Conservation (phyloP, 208 protist genomes). For the Angomonas deanei region DNA sequence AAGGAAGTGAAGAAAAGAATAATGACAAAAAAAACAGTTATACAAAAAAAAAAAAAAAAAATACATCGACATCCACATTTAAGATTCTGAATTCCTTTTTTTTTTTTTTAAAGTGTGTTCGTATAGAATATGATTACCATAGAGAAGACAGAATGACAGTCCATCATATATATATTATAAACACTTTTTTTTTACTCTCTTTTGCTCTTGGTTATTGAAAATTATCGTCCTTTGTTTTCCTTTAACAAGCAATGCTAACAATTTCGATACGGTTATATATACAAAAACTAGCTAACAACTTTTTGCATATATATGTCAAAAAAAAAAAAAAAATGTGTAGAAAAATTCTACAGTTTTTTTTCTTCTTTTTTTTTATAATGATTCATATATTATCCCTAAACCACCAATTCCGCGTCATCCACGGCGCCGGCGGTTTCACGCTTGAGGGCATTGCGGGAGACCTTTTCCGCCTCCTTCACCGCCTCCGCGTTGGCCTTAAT, state of each 20-base stretch:
- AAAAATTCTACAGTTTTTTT: background rate
- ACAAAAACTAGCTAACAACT: background rate
- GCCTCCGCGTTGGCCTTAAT: conserved; percentile 27
- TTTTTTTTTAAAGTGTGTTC: background rate
- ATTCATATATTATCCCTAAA: conserved; percentile 16
- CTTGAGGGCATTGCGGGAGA: background rate
- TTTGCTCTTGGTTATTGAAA: background rate
- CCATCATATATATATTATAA: too few species aligned
- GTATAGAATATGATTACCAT: background rate
- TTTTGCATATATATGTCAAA: conserved; percentile 1
- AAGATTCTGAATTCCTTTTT: background rate
- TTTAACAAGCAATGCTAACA: too few species aligned
- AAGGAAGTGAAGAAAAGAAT: conserved; percentile 6
- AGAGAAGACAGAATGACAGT: background rate
- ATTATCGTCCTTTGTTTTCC: too few species aligned
- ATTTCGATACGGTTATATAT: background rate
- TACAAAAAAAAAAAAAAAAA: too few species aligned
- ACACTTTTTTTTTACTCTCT: background rate
- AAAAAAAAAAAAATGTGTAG: conserved; percentile 4
- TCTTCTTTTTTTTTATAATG: background rate
- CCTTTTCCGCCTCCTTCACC: conserved; percentile 8
- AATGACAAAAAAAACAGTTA: background rate
- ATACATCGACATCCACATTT: too few species aligned
- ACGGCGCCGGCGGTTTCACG: conserved; percentile 21
- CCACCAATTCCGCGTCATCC: conserved; percentile 68